Conservation (phyloP, 495 filamentous ascomycete species). For the Pseudoneurospora amorphoporcata region DNA sequence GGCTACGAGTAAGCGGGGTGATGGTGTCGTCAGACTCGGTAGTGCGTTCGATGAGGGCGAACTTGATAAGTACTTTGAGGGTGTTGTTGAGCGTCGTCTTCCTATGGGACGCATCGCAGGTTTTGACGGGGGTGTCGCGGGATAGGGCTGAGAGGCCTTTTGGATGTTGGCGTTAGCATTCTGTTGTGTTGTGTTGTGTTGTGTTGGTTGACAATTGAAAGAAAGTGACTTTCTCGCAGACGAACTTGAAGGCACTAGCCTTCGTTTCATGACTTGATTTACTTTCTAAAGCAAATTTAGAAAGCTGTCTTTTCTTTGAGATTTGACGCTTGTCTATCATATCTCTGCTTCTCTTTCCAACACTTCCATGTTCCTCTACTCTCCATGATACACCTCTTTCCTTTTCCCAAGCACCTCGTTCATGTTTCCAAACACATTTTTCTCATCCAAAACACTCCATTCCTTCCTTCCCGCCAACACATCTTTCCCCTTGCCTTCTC, state of each 20-base stretch:
- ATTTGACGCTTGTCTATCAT: background rate
- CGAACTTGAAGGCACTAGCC: background rate
- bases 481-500: no score
- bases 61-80: constrained; percentile 54
- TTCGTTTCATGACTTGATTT: background rate
- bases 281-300: constrained; percentile 2
- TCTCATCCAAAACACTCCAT: no score
- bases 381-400: background rate
- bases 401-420: background rate
- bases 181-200: constrained; percentile 2
- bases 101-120: constrained; percentile 36
- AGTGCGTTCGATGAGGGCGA: constrained; percentile 60
- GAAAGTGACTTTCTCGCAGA: background rate
- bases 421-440: background rate
- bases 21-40: constrained; percentile 39
- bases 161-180: background rate
- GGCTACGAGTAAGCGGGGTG: background rate
- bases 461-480: background rate
- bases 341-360: background rate
- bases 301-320: background rate
- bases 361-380: background rate
- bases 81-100: constrained; percentile 50
- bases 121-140: constrained; percentile 45
- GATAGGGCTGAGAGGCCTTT: constrained; percentile 43
- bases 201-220: background rate